These are phyloP conservation scores for Phialophora macrospora DNA, from an alignment of 2,329 filamentous ascomycete genomes.

Conservation along the genomic window DNA sequence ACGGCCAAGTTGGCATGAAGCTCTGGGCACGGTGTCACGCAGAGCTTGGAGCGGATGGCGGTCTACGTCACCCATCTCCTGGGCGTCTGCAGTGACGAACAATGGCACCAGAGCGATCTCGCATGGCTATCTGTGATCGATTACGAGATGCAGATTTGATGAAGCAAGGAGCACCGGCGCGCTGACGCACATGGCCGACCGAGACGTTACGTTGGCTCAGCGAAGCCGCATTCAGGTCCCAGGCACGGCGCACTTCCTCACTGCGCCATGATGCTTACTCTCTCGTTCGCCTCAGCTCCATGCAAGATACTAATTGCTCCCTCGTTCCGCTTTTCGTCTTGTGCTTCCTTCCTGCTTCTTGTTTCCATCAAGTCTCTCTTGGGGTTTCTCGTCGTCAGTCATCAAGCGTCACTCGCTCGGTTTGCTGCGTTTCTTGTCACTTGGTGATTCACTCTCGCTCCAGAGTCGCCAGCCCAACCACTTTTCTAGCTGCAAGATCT, in stretches of 20 bases:
- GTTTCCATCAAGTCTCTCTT: neutral
- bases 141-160: neutral
- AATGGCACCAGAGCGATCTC: neutral
- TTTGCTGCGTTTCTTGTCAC: conserved; percentile 5
- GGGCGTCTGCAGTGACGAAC: neutral
- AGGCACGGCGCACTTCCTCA: neutral
- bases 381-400: conserved; percentile 4
- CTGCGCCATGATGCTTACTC: conserved; percentile 15
- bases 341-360: neutral
- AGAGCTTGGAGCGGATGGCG: neutral
- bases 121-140: neutral
- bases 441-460: neutral
- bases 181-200: neutral
- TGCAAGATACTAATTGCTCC: neutral
- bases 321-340: neutral
- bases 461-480: neutral
- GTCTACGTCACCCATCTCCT: neutral
- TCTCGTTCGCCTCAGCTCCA: neutral
- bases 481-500: neutral
- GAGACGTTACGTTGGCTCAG: neutral
- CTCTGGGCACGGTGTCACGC: neutral
- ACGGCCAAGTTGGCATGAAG: neutral
- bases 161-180: neutral
- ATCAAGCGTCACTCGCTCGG: conserved; percentile 1
- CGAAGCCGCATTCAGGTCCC: neutral